phyloP scores from a whole-genome alignment of 352 stramenopile species.

The Phytophthora brassicae region DNA sequence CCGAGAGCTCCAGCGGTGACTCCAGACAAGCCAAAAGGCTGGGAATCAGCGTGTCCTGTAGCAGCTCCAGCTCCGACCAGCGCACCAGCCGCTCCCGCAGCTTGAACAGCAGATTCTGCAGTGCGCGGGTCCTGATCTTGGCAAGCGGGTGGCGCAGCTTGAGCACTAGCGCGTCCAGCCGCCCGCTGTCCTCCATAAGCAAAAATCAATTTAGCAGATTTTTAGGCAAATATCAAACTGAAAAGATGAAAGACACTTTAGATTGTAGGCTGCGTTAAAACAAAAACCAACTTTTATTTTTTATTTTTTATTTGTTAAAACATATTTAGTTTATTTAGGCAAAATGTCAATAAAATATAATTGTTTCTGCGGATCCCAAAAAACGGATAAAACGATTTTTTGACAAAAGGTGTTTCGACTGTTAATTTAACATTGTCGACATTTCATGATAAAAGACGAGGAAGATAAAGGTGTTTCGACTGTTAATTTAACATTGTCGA shows the following conservation, averaged over 20 bases:
- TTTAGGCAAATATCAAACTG: no score
- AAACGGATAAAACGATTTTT: no score
- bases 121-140: constrained; percentile 58
- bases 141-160: constrained; percentile 68
- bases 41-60: constrained; percentile 35
- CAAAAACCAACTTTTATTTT: no score
- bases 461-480: no score
- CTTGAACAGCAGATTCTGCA: constrained; percentile 70
- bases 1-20: constrained; percentile 43
- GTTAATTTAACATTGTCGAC: constrained; percentile 24
- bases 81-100: constrained; percentile 56
- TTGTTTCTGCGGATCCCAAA: no score
- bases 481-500: constrained; percentile 24
- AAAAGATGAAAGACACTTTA: no score
- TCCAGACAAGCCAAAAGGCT: constrained; percentile 43
- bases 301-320: no score
- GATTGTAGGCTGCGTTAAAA: no score
- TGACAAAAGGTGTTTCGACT: no score
- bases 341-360: no score
- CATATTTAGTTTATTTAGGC: no score
- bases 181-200: constrained; percentile 10
- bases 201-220: no score
- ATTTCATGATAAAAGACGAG: constrained; percentile 1
- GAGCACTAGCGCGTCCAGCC: constrained; percentile 39
- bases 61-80: constrained; percentile 30